phyloP scores from a whole-genome alignment of 805 yeast genomes.

The Lipomyces mesembrius region DNA sequence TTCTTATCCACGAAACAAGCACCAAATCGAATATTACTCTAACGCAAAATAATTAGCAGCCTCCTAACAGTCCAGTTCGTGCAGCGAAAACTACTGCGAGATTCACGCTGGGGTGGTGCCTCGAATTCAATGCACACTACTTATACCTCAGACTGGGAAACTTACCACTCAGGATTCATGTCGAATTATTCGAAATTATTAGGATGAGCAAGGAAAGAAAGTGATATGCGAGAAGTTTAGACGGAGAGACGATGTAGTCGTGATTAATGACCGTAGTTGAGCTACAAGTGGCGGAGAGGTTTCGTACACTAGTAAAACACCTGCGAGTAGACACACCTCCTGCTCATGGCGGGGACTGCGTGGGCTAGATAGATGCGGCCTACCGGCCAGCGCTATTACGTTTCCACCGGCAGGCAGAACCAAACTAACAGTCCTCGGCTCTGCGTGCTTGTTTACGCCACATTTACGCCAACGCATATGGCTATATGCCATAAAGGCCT shows the following conservation, averaged over 20 bases:
- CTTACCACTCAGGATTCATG: slow-evolving; percentile 31
- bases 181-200: slow-evolving; percentile 3
- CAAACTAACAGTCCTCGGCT: background rate
- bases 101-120: background rate
- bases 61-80: background rate
- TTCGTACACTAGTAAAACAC: slow-evolving; percentile 2
- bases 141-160: background rate
- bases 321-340: background rate
- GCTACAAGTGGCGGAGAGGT: background rate
- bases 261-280: background rate
- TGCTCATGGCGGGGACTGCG: background rate
- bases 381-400: background rate
- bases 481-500: background rate
- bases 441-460: no score
- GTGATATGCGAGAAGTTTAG: background rate
- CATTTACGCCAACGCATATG: background rate
- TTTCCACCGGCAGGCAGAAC: background rate
- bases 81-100: background rate
- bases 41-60: background rate
- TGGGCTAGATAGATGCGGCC: background rate
- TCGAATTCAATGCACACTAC: background rate
- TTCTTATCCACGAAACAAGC: background rate
- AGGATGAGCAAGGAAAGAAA: background rate
- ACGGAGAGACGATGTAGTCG: background rate
- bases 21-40: background rate